A percentile compares a stretch with the other conserved stretches of the same genome.
Conservation (phyloP, 192 early-diverging fungal species). For the Coemansia sp. region DNA sequence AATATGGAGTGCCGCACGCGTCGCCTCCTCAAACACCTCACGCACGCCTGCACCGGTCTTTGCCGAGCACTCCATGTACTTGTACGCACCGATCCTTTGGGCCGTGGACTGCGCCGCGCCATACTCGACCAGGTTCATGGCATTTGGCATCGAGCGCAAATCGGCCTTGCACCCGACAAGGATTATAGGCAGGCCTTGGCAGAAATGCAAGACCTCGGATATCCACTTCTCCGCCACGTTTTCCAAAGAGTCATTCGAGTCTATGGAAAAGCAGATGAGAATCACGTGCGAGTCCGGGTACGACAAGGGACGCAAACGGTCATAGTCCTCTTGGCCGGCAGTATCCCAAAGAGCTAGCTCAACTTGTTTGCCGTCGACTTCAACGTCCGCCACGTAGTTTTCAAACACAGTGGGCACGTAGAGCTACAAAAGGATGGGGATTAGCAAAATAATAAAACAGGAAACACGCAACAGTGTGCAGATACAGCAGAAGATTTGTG, state of each 20-base stretch:
- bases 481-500: not conserved
- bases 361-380: constrained; percentile 71
- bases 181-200: constrained; percentile 23
- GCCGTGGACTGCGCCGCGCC: constrained; percentile 11
- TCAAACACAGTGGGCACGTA: constrained; percentile 95
- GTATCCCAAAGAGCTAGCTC: constrained; percentile 97
- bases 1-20: constrained; percentile 73
- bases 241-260: constrained; percentile 75
- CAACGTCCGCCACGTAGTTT: constrained; percentile 86
- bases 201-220: constrained; percentile 30
- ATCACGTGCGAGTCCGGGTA: constrained; percentile 93
- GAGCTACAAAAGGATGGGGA: constrained; percentile 2
- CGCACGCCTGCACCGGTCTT: constrained; percentile 33
- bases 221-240: constrained; percentile 62
- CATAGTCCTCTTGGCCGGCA: constrained; percentile 96
- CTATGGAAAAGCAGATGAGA: constrained; percentile 89
- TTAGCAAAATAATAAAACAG: constrained; percentile 1
- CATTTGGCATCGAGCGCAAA: constrained; percentile 17
- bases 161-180: constrained; percentile 52
- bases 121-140: too few species aligned
- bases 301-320: constrained; percentile 86
- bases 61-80: constrained; percentile 86
- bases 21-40: constrained; percentile 68
- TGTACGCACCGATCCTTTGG: constrained; percentile 78
- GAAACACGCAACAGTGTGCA: too few species aligned